Base-by-base conservation (phyloP, 495 filamentous ascomycete genomes). In the Immersiella caudata region DNA sequence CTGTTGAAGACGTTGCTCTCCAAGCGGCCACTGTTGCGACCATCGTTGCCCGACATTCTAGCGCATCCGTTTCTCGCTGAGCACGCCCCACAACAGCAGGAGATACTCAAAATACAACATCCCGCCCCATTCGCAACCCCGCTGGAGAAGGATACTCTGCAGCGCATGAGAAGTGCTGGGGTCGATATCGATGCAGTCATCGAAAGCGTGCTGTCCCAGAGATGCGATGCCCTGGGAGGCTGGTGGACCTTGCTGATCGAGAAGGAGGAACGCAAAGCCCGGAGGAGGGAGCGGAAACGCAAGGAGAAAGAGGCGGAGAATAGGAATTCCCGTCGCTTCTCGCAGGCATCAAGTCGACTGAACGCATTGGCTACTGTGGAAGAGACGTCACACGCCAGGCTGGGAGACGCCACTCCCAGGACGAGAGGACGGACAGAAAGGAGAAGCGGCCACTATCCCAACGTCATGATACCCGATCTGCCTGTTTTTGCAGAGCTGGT, bases 241-340 rank as follows among this genome's bases (percentile, higher is more conserved):
- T 99, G 95, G 95, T 99, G 95, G 95, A 91, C 92, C 20, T 79
- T 99, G 25, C 78, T 98, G 65, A 90, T 98, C 60, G 95, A 98
- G 74, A 98, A 98, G 76, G 95, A 99, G 74, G 91, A 96, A 76
- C 87, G 93, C 3, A 99, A 98, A 76, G 90, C 93, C 67, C 84
- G 82, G 65, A 88, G 93, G 67, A 84, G 91, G 69, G 93, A 98
- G 69, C 86, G 88, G 55, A 97, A 93, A 73, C 88, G 96, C 36
- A 92, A 85, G 73, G 94, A 97, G 74, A 87, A 86, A 62, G 93
- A 97, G 68, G 84, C 83, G 18, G 94, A 96, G 72, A 89, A 88
- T 52, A 90, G 93, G 76, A 91, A 85, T 70, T 83, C 93, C 14
- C 86, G 92, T 64, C 89, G 95, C 33, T 82, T 96, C 35, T 96